Evolutionary conservation across 441 rosid genomes (phyloP), one percentile per base, ranked within the genome.

Genomic region (Flueggea neowawraea): DNA sequence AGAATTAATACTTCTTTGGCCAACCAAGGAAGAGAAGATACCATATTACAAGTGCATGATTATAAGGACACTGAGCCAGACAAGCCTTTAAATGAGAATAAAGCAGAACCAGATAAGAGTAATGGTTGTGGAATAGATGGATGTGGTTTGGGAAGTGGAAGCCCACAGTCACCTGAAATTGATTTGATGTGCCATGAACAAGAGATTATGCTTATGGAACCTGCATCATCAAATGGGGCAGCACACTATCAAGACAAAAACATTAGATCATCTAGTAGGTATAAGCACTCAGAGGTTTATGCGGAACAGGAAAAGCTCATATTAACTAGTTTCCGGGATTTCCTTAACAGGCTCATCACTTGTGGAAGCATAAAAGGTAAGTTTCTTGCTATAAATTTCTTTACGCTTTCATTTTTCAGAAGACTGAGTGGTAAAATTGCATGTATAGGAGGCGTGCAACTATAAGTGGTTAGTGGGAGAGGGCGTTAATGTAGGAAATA

Each of bases 131-230:
- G 55, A 13, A 57, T 69, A 52, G 60, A 62, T 76, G 67, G 45
- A 41, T 61, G 48, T 56, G 73, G 64, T 63, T n/a, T 75, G 63
- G 72, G 56, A 60, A 69, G 74, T 51, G 79, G 76, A 69, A 73
- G 62, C 68, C 80, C 84, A 33, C 2, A 71, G 60, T 88, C 91
- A 58, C 90, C 91, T 49, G 76, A 63, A 33, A 67, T 72, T 50
- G 76, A 72, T 72, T 73, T 87, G 78, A 76, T 87, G 94, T 89
- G 88, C 65, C 80, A 80, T 72, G 88, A 82, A 62, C 61, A 77
- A 59, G 80, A 74, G 62, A 55, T 69, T 8, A 51, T 68, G 16
- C 68, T 74, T 44, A 58, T 53, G 58, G 80, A 72, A 75, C 75
- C 69, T 66, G 77, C 69, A 43, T 68, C 75, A 31, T 74, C 73